Base-by-base conservation (phyloP, 495 filamentous ascomycete species). In the Penicillium cataractarum region DNA sequence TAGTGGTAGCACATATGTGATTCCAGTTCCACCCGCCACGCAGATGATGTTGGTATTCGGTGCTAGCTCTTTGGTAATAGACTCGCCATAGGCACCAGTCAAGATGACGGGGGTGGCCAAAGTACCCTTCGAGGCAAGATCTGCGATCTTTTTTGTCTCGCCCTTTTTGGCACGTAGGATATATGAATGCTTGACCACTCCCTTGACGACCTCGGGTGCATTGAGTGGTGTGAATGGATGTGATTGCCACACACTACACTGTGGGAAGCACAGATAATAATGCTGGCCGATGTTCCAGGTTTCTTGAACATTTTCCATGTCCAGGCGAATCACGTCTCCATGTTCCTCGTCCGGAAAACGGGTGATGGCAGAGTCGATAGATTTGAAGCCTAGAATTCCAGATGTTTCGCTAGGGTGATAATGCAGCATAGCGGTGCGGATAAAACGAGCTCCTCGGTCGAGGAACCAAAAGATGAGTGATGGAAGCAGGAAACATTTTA, bases 201-300 rank as follows among this genome's bases (percentile, higher is more conserved):
- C 65, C 46, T 67, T 61, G 37, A 35, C 48, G 1, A 64, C 19
- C 2, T 67, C 69, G 0, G 87, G 87, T 1, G 82, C 63, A 33
- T 76, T 83, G 27, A 81, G 71, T 0, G 86, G 83, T 0, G 88
- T 91, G 65, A 90, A 88, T 0, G 88, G 88, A 65, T 91, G 88
- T 0, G 83, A 83, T 73, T 91, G 86, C 83, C 86, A 89, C 57
- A 89, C 74, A 56, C 80, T 87, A 3, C 82, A 71, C 24, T 81
- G 77, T 0, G 84, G 73, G 60, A 90, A 90, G 64, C 80, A 83
- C 29, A 90, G 72, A 61, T 84, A 89, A 69, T 86, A 91, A 61
- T 90, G 88, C 68, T 91, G 83, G 9, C 87, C 87, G 26, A 86
- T 70, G 22, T 74, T 73, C 86, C 87, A 90, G 0, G 82, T 61